Conservation (phyloP, 2,329 filamentous ascomycete species). For the Lasiodiplodia sp. region DNA sequence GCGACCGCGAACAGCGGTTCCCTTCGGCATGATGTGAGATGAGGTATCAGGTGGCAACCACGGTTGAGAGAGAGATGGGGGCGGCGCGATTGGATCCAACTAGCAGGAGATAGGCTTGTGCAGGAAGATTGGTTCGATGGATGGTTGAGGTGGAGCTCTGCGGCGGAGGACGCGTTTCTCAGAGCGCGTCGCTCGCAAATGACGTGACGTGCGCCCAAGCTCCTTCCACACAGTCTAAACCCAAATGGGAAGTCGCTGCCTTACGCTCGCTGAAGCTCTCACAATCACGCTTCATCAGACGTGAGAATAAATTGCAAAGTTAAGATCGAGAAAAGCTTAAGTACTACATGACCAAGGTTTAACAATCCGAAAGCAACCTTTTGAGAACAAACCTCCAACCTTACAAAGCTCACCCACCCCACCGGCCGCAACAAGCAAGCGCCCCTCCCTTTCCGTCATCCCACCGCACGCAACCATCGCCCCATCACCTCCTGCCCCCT, state of each 20-base stretch:
- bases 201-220: conserved; percentile 5
- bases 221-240: not conserved
- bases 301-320: no score
- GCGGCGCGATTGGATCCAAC: not conserved
- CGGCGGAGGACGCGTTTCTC: conserved; percentile 1
- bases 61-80: not conserved
- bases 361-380: not conserved
- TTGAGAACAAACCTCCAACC: not conserved
- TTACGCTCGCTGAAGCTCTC: no score
- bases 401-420: no score
- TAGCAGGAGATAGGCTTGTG: not conserved
- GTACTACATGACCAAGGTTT: not conserved
- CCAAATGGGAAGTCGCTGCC: no score
- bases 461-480: not conserved
- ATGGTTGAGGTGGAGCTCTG: not conserved
- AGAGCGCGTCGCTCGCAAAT: conserved; percentile 1
- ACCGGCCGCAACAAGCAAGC: not conserved
- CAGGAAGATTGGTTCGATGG: not conserved
- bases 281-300: no score
- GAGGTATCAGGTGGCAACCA: not conserved
- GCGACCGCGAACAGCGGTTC: conserved; percentile 4
- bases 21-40: conserved; percentile 9
- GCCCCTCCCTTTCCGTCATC: not conserved
- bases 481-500: not conserved
- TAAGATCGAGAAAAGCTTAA: no score